Evolutionary conservation across 768 basidiomycete species (phyloP), one percentile per base, ranked within the genome.

Genomic region (Suillus brevipes): DNA sequence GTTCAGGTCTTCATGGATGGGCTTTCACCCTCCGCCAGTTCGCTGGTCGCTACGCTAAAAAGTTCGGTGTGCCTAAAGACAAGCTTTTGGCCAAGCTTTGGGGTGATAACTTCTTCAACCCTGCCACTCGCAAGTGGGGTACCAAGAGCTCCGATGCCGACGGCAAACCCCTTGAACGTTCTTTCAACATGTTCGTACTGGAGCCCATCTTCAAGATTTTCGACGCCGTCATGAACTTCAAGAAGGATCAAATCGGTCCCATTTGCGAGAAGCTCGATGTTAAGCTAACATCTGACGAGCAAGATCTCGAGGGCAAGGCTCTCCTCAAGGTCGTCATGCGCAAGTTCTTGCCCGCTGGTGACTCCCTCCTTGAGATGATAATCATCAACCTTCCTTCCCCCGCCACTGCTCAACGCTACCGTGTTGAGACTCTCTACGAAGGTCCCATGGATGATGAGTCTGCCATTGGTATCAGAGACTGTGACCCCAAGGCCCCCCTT

Each of bases 361-460:
- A 99, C 81, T 91, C 96, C 55, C 89, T 99, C 72, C 78, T 99
- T 82, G 97, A 99, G 87, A 99, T 99, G 97, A 98, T 98, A 80
- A 95, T 98, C 85, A 94, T 99, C 81, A 94, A 98, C 83, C 89
- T 99, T 69, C 97, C 97, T 53, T 99, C 97, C 28, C 97, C 96
- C 64, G 89, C 89, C 64, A 99, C 97, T 67, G 97, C 97, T 67
- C 97, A 99, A 81, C 87, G 91, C 62, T 99, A 99, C 82, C 96
- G 97, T 86, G 96, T 97, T 64, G 95, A 99, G 85, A 99, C 97
- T 70, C 90, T 99, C 67, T 99, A 99, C 80, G 97, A 99, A 78
- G 97, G 97, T 77, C 97, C 97, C 73, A 95, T 98, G 95, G 97
- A 99, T 81, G 97, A 99, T 76, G 97, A 99, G 81, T 97, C 94